Percentiles rank a stretch among this genome's conserved stretches.
phyloP scores from a whole-genome alignment of 257 asterid genomes.

The Solanum bulbocastanum region DNA sequence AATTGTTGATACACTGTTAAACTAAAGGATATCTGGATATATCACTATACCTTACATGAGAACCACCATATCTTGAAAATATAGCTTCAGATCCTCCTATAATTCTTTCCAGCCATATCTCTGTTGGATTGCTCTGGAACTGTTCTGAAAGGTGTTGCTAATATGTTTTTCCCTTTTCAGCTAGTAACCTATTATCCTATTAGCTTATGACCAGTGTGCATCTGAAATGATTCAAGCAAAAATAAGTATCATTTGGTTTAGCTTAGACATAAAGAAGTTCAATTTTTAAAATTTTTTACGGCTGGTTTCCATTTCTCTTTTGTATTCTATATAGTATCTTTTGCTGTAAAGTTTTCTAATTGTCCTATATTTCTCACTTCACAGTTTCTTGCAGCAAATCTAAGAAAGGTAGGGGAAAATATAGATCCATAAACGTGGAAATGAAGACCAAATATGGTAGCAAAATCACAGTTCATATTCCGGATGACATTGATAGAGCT shows the following conservation, averaged over 20 bases:
- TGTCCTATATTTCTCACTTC: neutral
- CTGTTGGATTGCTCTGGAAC: neutral
- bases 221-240: neutral
- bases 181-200: neutral
- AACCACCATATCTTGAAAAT: neutral
- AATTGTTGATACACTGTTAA: neutral
- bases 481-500: neutral
- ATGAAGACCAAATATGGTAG: neutral
- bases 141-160: neutral
- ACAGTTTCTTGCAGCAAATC: neutral
- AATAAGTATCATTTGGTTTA: neutral
- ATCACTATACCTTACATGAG: neutral
- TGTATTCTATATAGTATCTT: neutral
- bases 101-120: neutral
- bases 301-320: neutral
- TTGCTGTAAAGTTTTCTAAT: neutral
- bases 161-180: neutral
- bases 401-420: constrained; percentile 2
- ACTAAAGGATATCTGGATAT: neutral
- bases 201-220: neutral
- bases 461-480: neutral
- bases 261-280: neutral
- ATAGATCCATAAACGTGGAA: neutral
- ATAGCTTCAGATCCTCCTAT: neutral
- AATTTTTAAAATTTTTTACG: neutral